Base-by-base conservation (phyloP, 768 basidiomycete species). In the Boletus sp. region DNA sequence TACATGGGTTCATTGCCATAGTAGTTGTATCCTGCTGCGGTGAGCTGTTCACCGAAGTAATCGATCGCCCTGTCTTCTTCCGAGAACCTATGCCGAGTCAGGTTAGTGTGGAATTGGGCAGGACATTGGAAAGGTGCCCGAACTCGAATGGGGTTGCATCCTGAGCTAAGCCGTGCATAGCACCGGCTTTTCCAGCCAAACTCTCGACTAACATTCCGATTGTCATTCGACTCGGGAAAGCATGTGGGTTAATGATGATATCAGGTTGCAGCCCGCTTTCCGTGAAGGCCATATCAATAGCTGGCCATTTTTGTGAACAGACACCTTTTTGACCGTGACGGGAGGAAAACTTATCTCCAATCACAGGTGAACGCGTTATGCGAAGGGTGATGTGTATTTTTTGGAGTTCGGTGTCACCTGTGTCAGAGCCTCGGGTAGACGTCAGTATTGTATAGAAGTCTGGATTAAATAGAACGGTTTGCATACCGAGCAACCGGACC, bases 1-100 rank as follows among this genome's bases (percentile, higher is more conserved):
- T 99, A 99, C 97, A 99, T 99, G 6, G 97, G 95, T 72, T 99
- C 97, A 75, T 97, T 98, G 14, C 97, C 97, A 70, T 96, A 92
- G 73, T 98, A 99, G 73, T 98, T 98, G 80, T 98, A 99, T 8
- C 97, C 97, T 14, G 97, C 86, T 20, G 91, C 89, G 41, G 86
- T 76, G 18, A 99, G 85, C 69, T 99, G 97, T 63, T 97, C 84
- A 40, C 97, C 97, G 64, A 99, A 99, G 78, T 98, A 98, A 62
- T 95, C 90, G 51, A 97, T 85, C 1, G 97, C 97, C n/a, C 91
- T 94, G 70, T 99, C 94, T 67, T 93, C 83, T 72, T 99, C 97
- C 10, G 91, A 89, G 76, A 97, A 98, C 68, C 94, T 95, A 48
- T 56, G 14, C 14, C 11, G 8, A 28, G 33, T 50, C 41, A 52